phyloP scores from a whole-genome alignment of 352 stramenopile genomes.

The Phytopythium cucurbitacearum region DNA sequence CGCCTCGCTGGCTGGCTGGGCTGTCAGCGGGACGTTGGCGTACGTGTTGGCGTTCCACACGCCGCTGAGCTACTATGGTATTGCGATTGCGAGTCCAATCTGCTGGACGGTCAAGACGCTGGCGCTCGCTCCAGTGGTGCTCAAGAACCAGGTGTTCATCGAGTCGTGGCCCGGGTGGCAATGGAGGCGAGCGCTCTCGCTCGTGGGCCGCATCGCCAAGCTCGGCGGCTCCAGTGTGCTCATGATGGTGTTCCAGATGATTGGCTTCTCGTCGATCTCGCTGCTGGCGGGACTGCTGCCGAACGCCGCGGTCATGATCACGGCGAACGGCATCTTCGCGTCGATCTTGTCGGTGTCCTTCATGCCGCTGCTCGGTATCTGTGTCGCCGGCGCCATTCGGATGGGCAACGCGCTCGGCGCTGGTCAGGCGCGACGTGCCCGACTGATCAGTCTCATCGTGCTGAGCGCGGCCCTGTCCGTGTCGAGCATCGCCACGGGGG shows the following conservation, averaged over 20 bases:
- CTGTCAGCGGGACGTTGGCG: constrained; percentile 31
- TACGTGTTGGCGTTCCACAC: constrained; percentile 56
- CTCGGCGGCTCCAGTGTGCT: constrained; percentile 39
- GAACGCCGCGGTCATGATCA: constrained; percentile 42
- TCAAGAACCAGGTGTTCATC: constrained; percentile 43
- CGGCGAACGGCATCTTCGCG: constrained; percentile 50
- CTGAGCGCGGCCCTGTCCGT: constrained; percentile 24
- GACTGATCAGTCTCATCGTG: constrained; percentile 31
- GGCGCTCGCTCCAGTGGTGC: constrained; percentile 41
- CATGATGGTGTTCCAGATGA: constrained; percentile 48
- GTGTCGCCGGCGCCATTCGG: constrained; percentile 40
- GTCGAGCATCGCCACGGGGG: constrained; percentile 21
- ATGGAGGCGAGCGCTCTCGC: constrained; percentile 21
- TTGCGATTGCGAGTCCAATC: constrained; percentile 41
- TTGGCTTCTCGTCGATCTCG: constrained; percentile 38
- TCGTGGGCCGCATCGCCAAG: constrained; percentile 34
- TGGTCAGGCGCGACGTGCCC: constrained; percentile 34
- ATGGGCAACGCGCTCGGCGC: constrained; percentile 58
- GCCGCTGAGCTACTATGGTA: constrained; percentile 46
- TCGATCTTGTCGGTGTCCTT: constrained; percentile 39
- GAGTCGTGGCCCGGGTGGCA: constrained; percentile 61
- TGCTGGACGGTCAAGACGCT: constrained; percentile 43
- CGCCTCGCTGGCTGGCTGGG: constrained; percentile 32
- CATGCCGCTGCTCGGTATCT: constrained; percentile 45
- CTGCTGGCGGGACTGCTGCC: constrained; percentile 51